Percentiles rank a stretch among this genome's conserved stretches.
Conservation (phyloP, 306 rosid genomes). For the barrel medic (Medicago truncatula) region DNA sequence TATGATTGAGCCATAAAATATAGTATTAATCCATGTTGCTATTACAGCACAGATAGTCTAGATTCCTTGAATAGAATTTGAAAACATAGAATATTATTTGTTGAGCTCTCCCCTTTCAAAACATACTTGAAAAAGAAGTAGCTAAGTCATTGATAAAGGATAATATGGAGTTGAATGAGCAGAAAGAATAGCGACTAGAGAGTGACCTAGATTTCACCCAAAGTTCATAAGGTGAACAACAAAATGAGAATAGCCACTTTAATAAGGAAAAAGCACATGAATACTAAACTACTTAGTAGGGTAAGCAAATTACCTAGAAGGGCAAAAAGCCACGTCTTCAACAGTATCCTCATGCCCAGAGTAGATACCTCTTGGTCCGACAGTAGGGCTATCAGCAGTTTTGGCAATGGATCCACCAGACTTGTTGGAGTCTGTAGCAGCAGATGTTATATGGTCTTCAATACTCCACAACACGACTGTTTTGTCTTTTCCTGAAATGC, state of each 20-base stretch:
- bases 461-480: slow-evolving; percentile 99
- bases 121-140: not conserved
- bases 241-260: slow-evolving; percentile 24
- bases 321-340: slow-evolving; percentile 98
- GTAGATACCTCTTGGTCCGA: slow-evolving; percentile 94
- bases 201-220: slow-evolving; percentile 7
- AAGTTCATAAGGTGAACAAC: slow-evolving; percentile 11
- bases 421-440: slow-evolving; percentile 72
- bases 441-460: slow-evolving; percentile 85
- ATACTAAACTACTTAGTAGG: not conserved
- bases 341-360: slow-evolving; percentile 94
- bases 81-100: slow-evolving; percentile 30
- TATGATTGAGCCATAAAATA: slow-evolving; percentile 10
- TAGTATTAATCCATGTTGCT: slow-evolving; percentile 11
- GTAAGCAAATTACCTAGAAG: slow-evolving; percentile 74
- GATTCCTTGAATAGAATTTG: slow-evolving; percentile 9
- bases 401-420: slow-evolving; percentile 82
- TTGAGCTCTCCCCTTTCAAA: not conserved
- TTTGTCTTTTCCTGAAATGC: slow-evolving; percentile 83
- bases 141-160: slow-evolving; percentile 9
- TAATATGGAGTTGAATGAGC: slow-evolving; percentile 9
- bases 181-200: not conserved
- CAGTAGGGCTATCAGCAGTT: slow-evolving; percentile 77
- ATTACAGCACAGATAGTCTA: slow-evolving; percentile 26
- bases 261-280: not conserved